phyloP scores from a whole-genome alignment of 495 filamentous ascomycete genomes.

The Aspergillus nidulans region DNA sequence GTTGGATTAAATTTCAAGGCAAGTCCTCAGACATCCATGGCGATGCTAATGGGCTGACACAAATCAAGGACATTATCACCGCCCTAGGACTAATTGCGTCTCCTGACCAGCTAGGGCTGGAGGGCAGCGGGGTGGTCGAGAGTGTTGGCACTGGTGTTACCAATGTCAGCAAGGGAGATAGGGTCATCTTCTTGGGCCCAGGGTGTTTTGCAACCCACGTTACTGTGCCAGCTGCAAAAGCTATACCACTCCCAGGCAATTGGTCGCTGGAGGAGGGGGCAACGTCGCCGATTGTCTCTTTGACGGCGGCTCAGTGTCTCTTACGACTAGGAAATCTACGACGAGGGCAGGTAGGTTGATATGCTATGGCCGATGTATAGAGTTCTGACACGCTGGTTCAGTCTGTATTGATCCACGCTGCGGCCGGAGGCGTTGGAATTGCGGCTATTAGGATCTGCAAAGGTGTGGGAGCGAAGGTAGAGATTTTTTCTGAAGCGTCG shows the following conservation, averaged over 20 bases:
- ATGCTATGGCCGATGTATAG: not conserved
- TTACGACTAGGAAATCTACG: conserved; percentile 15
- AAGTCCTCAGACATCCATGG: not conserved
- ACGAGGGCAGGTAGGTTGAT: conserved; percentile 8
- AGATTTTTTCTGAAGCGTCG: not conserved
- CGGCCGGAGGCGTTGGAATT: conserved; percentile 23
- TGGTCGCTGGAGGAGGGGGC: conserved; percentile 33
- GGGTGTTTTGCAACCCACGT: not conserved
- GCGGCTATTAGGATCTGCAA: conserved; percentile 15
- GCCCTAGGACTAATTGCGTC: not conserved
- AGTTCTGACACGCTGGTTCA: not conserved
- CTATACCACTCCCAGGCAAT: conserved; percentile 19
- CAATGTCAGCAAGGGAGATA: not conserved
- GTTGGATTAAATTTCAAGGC: conserved; percentile 34
- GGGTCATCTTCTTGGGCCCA: not conserved
- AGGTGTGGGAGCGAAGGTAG: conserved; percentile 6
- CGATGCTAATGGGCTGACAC: not conserved
- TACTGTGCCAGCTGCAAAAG: not conserved
- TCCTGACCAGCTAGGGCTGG: not conserved
- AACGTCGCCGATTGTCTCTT: conserved; percentile 35
- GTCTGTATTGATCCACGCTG: conserved; percentile 25
- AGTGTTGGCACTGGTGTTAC: not conserved
- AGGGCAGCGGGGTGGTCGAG: not conserved
- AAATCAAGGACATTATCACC: not conserved
- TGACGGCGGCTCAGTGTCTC: conserved; percentile 36